Base-by-base conservation (phyloP, 2,329 filamentous ascomycete species). In the Lachnellula cervina region DNA sequence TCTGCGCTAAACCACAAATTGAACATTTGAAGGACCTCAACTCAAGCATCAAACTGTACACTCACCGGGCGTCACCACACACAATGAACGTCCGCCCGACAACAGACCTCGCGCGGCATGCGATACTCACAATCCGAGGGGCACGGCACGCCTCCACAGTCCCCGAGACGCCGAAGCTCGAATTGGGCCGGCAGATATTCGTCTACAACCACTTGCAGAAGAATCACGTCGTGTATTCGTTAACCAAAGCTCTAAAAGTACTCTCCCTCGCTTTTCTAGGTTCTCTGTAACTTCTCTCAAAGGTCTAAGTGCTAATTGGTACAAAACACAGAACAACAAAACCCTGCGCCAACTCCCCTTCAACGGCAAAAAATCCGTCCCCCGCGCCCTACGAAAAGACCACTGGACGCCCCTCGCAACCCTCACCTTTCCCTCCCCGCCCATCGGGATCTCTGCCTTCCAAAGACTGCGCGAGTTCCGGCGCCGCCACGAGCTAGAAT, bases 341-440 rank as follows among this genome's bases (percentile, higher is more conserved):
- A 73, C 75, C 47, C 71, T 84, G 60, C 76, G 78, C 64, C 82
- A 85, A 66, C 70, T 88, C 58, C 79, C 82, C 48, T 88, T 80
- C 74, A 83, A 83, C 61, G 84, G 84, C 71, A 88, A 87, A 69
- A 87, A 88, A 71, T 77, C 81, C 47, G 80, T 81, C 61, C 83
- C 83, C 2, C 69, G 78, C 52, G 82, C 81, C 64, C 73, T 88
- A 40, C 82, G 85, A 56, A 86, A 83, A 70, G 85, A 88, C 73
- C 81, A 83, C 71, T 88, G 86, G 84, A 73, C 74, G 35, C 81
- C 81, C 6, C 72, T 87, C 64, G 83, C 82, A 50, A 71, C 78
- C 59, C 80, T 88, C 58, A 73, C 78, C 65, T 83, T 88, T 67
- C 77, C 77, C 44, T 58, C 71, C 45, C 80, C 78, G 44, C 71